Evolutionary conservation across 2,329 filamentous ascomycete genomes (phyloP), one percentile per base, ranked within the genome.

Genomic region (Annulohypoxylon truncatum): DNA sequence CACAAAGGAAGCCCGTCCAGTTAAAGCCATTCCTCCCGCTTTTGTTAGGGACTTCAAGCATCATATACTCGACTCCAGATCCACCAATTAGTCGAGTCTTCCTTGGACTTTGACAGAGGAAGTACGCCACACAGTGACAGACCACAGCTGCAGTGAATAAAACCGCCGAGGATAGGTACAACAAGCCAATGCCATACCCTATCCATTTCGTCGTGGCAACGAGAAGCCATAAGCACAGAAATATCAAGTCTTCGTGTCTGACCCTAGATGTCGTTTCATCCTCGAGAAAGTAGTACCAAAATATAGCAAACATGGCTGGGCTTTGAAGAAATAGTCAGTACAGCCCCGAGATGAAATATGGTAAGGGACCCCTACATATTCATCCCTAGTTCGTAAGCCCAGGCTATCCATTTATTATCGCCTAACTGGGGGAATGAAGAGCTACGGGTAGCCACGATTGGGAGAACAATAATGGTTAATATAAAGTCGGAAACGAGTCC

Each of bases 81-180:
- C 54, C 54, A 15, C 54, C 54, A 26, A 42, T n/a, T n/a, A 58
- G 28, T 8, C 44, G 31, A 28, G 42, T 58, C 29, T 28, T 58
- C 33, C 54, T 48, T n/a, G 42, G 54, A 29, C 24, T 48, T 15
- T 58, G 54, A 13, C 54, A 58, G 38, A 58, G 38, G 29, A 40
- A n/a, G 20, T 58, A 50, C 18, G 54, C 54, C 18, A 50, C 15
- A 15, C 42, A 44, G 31, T 58, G 22, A 20, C 42, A 58, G 4
- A 58, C 13, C 5, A 26, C 20, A 18, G 29, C 42, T 12, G 12
- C 26, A 5, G 29, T 50, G 24, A 58, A 42, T 18, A 48, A 7
- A 15, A 58, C 13, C 18, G 44, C 54, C 3, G 42, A 48, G 22
- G 54, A 9, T 18, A 38, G 9, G 33, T 58, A 58, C 3, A 44